phyloP scores from a whole-genome alignment of 768 basidiomycete genomes.

The Phylloporus rhodoxanthus region DNA sequence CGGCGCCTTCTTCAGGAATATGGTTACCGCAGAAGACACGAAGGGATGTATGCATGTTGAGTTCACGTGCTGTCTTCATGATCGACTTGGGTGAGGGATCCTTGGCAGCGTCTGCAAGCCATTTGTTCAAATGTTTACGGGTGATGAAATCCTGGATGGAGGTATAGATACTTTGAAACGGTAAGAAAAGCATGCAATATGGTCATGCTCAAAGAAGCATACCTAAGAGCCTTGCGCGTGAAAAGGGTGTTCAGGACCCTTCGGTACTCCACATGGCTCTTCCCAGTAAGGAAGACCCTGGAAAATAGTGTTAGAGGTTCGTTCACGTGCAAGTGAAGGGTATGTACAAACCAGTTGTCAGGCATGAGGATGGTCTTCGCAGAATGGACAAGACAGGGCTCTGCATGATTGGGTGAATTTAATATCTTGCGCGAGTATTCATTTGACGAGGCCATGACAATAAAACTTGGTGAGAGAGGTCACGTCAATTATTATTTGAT shows the following conservation, averaged over 20 bases:
- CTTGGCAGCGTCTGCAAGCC: conserved; percentile 57
- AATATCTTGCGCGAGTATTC: conserved; percentile 92
- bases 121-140: conserved; percentile 65
- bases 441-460: conserved; percentile 95
- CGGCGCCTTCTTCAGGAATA: conserved; percentile 71
- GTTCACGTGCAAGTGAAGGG: neutral
- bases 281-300: conserved; percentile 98
- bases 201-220: conserved; percentile 17
- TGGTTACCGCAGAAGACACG: conserved; percentile 92
- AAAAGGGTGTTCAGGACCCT: conserved; percentile 86
- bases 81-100: conserved; percentile 49
- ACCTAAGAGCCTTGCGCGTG: conserved; percentile 91
- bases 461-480: conserved; percentile 64
- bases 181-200: neutral
- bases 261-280: conserved; percentile 89
- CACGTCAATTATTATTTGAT: conserved; percentile 6
- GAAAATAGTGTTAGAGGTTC: neutral
- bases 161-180: conserved; percentile 63
- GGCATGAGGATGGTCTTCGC: conserved; percentile 81
- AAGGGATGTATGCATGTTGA: conserved; percentile 97
- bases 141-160: conserved; percentile 77
- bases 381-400: conserved; percentile 90
- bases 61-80: conserved; percentile 87
- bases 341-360: conserved; percentile 73
- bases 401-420: conserved; percentile 87